Evolutionary conservation across 1,284 basidiomycete genomes (phyloP), one percentile per base, ranked within the genome.

Genomic region (Malassezia sp.): DNA sequence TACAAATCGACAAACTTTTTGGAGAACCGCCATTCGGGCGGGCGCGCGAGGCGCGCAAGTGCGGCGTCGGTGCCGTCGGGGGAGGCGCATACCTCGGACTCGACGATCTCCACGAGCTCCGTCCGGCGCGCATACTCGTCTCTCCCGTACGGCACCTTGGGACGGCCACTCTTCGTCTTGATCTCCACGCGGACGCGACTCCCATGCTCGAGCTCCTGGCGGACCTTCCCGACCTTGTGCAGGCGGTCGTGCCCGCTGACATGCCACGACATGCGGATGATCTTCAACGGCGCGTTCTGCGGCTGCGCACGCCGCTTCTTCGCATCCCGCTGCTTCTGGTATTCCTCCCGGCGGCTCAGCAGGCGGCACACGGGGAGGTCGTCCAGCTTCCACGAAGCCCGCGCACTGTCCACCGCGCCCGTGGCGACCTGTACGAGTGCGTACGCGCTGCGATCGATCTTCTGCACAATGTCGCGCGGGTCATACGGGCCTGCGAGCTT

Each of bases 311-410:
- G 17, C 1, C 37, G 18, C 11, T 32, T 45, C 39, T 60, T 62
- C 23, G 39, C 24, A 3, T 53, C 53, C 6, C 57, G 51, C 32
- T 42, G 30, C n/a, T 51, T 47, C 22, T 70, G 55, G 42, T 63
- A 71, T 37, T 60, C 56, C 23, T 64, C 65, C 57, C 71, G 71
- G 55, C 73, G 73, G 54, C 69, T 64, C 31, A 73, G 47, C 49
- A 73, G 62, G 28, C 69, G 67, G 57, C 70, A 71, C 39, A 72
- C 70, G 1, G 71, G 65, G 7, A 61, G 52, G 22, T 53, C 52
- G 3, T 49, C 49, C 6, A 61, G 35, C 5, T 33, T 28, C 38
- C 40, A 40, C 4, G 43, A 36, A 8, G 21, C 8, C 2, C 15
- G 17, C 18, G 12, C 12, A 1, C 15, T 10, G 17, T 41, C 43